Evolutionary conservation across 1,284 basidiomycete species (phyloP), one percentile per base, ranked within the genome.

Genomic region (Cutaneotrichosporon dermatis): DNA sequence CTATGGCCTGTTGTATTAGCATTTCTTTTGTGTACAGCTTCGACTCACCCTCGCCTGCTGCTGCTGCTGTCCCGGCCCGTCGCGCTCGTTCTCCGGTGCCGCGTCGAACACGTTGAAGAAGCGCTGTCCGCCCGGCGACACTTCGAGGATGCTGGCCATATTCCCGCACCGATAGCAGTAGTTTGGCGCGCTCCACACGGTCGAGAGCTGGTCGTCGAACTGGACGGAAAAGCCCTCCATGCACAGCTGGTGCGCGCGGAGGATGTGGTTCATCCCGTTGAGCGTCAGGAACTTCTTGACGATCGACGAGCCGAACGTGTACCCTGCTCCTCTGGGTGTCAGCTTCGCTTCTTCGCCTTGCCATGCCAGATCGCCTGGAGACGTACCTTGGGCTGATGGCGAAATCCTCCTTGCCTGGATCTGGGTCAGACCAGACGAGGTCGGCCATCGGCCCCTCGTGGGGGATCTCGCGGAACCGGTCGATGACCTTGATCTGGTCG

Each of bases 391-490:
- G 95, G 58, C 92, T 96, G 77, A 99, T 98, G 43, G 95, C 95
- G 76, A 98, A 99, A 73, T 99, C 96, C 76, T 98, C 95, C 77
- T 98, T 98, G 77, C 98, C 95, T 49, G 92, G 88, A 80, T 99
- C 96, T 37, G 96, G 96, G 82, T 99, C 96, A 48, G 93, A 97
- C 96, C 96, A 99, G 2, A 99, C 96, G 25, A 99, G 83, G 82
- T 99, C 96, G n/a, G 95, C 95, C 93, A 99, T 99, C 5, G 96
- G 95, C 1, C 96, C 96, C 80, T 99, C 96, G 73, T 99, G 96
- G 44, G 96, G 96, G 62, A 99, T 98, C 82, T 99, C 96, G 83
- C 95, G 84, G 82, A 99, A 99, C 54, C 96, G 88, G 81, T 99
- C 96, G 53, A 99, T 92, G 52, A 99, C 91, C 79, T 98, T 99